Percentiles rank a stretch among this genome's conserved stretches.
Conservation (phyloP, 2,329 filamentous ascomycete genomes). For the Coniochaeta ligniaria region DNA sequence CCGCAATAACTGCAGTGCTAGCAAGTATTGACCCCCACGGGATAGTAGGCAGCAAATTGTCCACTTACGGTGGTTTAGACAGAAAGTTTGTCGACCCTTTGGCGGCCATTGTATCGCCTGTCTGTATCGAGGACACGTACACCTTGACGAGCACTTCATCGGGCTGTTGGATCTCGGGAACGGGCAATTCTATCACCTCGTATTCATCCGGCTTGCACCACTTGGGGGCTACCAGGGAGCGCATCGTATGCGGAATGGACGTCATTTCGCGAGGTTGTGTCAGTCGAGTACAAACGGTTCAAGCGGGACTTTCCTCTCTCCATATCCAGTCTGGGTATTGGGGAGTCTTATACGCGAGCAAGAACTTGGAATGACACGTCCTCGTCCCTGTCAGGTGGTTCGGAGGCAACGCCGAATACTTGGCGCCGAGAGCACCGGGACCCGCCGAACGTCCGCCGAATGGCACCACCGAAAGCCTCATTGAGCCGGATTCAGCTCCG, state of each 20-base stretch:
- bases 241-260: slow-evolving; percentile 24
- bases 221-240: slow-evolving; percentile 32
- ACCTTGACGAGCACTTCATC: slow-evolving; percentile 35
- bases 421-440: neutral
- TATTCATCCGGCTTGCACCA: slow-evolving; percentile 29
- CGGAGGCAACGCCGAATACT: neutral
- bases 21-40: no score
- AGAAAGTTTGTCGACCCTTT: slow-evolving; percentile 18
- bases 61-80: slow-evolving; percentile 17
- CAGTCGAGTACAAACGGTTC: neutral
- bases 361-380: neutral
- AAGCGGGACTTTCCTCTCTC: neutral
- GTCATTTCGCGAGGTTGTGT: neutral
- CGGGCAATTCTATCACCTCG: slow-evolving; percentile 31
- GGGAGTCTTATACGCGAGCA: neutral
- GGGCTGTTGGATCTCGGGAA: slow-evolving; percentile 33
- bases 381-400: neutral
- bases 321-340: neutral
- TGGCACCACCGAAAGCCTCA: neutral
- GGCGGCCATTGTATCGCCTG: slow-evolving; percentile 25
- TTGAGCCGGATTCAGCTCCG: neutral
- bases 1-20: no score
- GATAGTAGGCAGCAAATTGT: neutral
- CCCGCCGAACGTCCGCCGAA: neutral
- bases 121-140: slow-evolving; percentile 26